Base-by-base conservation (phyloP, 2,329 filamentous ascomycete genomes). In the Thelonectria rubi region DNA sequence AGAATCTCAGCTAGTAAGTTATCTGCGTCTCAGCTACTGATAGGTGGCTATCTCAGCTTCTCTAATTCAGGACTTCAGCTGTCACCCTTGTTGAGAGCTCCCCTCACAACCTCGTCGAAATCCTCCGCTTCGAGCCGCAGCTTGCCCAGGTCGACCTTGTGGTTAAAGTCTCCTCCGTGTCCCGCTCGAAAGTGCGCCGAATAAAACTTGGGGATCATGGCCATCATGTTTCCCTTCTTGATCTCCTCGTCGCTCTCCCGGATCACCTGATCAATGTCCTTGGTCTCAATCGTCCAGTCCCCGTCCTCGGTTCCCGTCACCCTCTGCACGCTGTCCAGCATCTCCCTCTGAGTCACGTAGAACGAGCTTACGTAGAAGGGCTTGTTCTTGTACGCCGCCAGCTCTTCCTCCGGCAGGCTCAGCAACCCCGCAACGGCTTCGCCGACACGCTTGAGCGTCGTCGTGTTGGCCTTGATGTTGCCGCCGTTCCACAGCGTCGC, bases 281-380 rank as follows among this genome's bases (percentile, higher is more conserved):
- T 49, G 11, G 26, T 26, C 49, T 55, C 55, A 30, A 69, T 62
- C 20, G 59, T 37, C 67, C 77, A 78, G 69, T 90, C 87, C 0
- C 72, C 74, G 47, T 87, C 83, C 2, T 75, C 83, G 0, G 83
- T 85, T 0, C 81, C 81, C 0, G 84, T 84, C 11, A 86, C 86
- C 1, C 85, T 83, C 67, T 87, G 81, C 17, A 88, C 75, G n/a
- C 81, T 82, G 34, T 84, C 82, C 58, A 90, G 81, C 79, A 91
- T 89, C 17, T 91, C 88, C 20, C 79, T 79, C 73, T 91, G 88
- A 60, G 75, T 84, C 62, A 89, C 64, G 12, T 75, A 71, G 76
- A 89, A 90, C 49, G 83, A 86, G 24, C 77, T 78, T 17, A 87
- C 63, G 64, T 81, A 84, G 10, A 88, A 69, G 1, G 65, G 50